Percentiles rank a stretch among this genome's conserved stretches.
phyloP scores from a whole-genome alignment of 2,329 filamentous ascomycete genomes.

The Fusarium vanettenii region DNA sequence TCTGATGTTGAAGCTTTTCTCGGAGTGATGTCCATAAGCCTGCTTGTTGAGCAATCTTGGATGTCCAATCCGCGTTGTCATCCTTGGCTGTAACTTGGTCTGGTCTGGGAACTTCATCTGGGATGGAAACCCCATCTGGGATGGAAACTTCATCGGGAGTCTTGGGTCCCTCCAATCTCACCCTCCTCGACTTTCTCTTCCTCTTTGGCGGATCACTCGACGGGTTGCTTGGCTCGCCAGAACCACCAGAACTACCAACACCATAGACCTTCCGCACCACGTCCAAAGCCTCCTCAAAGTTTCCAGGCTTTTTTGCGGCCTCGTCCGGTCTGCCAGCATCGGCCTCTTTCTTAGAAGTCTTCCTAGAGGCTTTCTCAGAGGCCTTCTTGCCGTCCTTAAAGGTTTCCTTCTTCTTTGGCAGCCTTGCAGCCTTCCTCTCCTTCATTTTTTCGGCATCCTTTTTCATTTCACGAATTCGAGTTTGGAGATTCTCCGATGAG shows the following conservation, averaged over 20 bases:
- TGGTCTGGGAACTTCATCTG: not conserved
- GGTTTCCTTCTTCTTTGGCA: not conserved
- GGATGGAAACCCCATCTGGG: not conserved
- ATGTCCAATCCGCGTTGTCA: not conserved
- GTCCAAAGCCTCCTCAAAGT: constrained; percentile 36
- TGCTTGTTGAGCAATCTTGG: not conserved
- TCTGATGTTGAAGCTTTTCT: constrained; percentile 38
- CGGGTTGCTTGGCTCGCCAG: not conserved
- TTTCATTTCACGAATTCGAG: not conserved
- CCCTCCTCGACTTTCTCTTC: constrained; percentile 1
- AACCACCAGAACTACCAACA: constrained; percentile 15
- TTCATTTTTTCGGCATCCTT: not conserved
- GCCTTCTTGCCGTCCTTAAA: not conserved
- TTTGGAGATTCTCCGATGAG: not conserved
- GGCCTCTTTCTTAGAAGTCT: not conserved
- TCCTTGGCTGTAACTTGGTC: not conserved
- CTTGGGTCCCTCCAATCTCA: not conserved
- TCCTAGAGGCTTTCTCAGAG: not conserved
- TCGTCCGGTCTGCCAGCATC: not conserved
- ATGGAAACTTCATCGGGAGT: not conserved
- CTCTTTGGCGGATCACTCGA: not conserved
- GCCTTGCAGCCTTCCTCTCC: not conserved
- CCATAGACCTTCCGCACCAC: constrained; percentile 43
- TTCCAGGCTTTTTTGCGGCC: constrained; percentile 1
- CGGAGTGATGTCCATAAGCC: constrained; percentile 46